Conservation (phyloP, 805 yeast genomes). For the Suhomyces sp. region DNA sequence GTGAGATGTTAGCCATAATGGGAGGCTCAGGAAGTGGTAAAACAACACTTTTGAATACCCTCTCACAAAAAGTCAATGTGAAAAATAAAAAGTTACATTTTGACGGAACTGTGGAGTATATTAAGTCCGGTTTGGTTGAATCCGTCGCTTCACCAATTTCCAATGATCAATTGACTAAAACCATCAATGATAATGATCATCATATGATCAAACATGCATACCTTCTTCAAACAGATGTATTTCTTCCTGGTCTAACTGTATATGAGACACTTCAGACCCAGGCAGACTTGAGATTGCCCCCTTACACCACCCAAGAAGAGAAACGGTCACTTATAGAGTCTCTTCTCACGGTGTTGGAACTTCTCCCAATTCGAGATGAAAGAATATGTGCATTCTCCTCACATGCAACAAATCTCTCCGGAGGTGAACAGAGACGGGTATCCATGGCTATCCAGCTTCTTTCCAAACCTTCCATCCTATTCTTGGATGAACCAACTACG, state of each 20-base stretch:
- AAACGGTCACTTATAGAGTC: slow-evolving; percentile 54
- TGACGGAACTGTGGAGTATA: slow-evolving; percentile 42
- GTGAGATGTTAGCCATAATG: slow-evolving; percentile 72
- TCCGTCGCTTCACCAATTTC: too few relatives aligned
- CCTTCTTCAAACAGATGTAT: slow-evolving; percentile 72
- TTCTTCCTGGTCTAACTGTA: slow-evolving; percentile 70
- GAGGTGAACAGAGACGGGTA: slow-evolving; percentile 80
- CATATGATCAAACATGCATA: slow-evolving; percentile 48
- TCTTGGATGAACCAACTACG: slow-evolving; percentile 86
- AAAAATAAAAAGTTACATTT: slow-evolving; percentile 41
- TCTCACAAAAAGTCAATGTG: slow-evolving; percentile 52
- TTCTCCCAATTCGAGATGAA: slow-evolving; percentile 62
- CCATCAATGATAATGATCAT: too few relatives aligned
- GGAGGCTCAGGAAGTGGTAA: slow-evolving; percentile 91
- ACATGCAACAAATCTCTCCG: slow-evolving; percentile 64
- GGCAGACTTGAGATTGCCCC: slow-evolving; percentile 67
- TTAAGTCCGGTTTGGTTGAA: neutral
- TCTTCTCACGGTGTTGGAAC: slow-evolving; percentile 61
- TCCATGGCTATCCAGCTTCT: slow-evolving; percentile 77
- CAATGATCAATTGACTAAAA: too few relatives aligned
- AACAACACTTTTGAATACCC: slow-evolving; percentile 70
- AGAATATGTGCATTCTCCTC: slow-evolving; percentile 51
- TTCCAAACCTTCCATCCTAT: slow-evolving; percentile 71
- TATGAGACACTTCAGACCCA: slow-evolving; percentile 68
- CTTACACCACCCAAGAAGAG: slow-evolving; percentile 40